phyloP scores from a whole-genome alignment of 305 asterid species.

The Fraxinus albicans region DNA sequence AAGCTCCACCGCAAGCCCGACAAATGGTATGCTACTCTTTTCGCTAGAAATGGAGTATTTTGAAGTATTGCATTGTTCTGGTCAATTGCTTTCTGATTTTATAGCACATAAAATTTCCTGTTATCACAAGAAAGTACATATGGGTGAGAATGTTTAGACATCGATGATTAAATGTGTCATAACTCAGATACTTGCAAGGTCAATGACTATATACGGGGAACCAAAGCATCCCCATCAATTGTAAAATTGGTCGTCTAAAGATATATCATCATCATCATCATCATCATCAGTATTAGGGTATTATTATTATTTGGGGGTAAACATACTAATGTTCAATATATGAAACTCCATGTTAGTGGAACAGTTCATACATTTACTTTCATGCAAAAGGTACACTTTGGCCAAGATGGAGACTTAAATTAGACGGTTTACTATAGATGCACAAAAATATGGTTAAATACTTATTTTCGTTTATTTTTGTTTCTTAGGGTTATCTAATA shows the following conservation, averaged over 20 bases:
- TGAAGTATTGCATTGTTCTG: neutral
- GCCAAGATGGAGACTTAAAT: neutral
- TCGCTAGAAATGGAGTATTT: neutral
- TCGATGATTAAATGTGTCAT: conserved; percentile 6
- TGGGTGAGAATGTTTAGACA: conserved; percentile 14
- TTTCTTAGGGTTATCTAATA: neutral
- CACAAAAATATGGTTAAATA: neutral
- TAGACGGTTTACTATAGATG: neutral
- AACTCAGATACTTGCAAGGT: conserved; percentile 18
- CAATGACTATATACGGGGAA: neutral
- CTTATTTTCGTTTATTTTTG: neutral
- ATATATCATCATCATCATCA: no score
- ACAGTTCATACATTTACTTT: neutral
- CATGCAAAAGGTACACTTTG: neutral
- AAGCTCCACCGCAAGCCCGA: conserved; percentile 51
- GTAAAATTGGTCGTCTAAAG: neutral
- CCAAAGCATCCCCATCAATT: neutral
- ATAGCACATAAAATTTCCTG: neutral
- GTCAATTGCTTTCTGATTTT: conserved; percentile 9
- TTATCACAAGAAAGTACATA: neutral
- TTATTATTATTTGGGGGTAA: neutral
- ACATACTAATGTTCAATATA: neutral
- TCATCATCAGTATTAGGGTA: no score
- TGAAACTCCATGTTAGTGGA: neutral
- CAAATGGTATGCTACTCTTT: conserved; percentile 48